These are phyloP conservation scores for Colletotrichum plurivorum DNA, from an alignment of 2,329 filamentous ascomycete genomes.

Conservation along the genomic window DNA sequence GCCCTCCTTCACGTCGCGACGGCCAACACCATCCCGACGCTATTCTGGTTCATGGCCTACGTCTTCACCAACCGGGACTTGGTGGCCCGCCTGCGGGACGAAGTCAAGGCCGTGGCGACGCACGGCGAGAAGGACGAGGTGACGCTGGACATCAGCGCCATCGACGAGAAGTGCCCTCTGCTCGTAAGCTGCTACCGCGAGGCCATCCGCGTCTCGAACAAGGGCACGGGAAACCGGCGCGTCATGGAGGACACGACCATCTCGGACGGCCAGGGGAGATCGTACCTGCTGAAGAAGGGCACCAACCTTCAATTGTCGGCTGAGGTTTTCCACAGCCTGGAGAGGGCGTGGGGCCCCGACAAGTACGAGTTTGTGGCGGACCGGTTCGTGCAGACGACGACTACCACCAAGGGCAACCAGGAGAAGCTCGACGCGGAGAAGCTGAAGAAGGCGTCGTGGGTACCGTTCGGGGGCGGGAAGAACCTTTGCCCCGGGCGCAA, in stretches of 20 bases:
- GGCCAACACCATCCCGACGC: conserved; percentile 53
- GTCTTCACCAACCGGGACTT: conserved; percentile 48
- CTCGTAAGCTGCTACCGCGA: conserved; percentile 62
- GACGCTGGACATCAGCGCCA: conserved; percentile 52
- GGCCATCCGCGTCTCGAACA: conserved; percentile 57
- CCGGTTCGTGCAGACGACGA: conserved; percentile 45
- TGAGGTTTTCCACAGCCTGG: conserved; percentile 44
- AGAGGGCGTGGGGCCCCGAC: conserved; percentile 41
- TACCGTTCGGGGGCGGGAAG: conserved; percentile 65
- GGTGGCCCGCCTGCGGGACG: conserved; percentile 44
- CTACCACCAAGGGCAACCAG: neutral
- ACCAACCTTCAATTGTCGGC: conserved; percentile 46
- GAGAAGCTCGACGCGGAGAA: conserved; percentile 29
- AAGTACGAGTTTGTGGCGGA: conserved; percentile 46
- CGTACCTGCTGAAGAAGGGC: conserved; percentile 50
- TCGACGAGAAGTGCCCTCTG: conserved; percentile 57
- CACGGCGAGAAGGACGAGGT: conserved; percentile 37
- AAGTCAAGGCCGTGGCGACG: conserved; percentile 42
- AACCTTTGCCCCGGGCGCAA: conserved; percentile 57
- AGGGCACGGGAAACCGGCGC: conserved; percentile 54
- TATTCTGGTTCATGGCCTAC: conserved; percentile 53
- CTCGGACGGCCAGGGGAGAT: conserved; percentile 42
- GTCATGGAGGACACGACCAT: conserved; percentile 57
- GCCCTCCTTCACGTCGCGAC: conserved; percentile 48
- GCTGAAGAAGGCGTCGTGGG: conserved; percentile 52